Percentiles rank a stretch among this genome's conserved stretches.
phyloP scores from a whole-genome alignment of 306 rosid species.

The Aeschynomene evenia region DNA sequence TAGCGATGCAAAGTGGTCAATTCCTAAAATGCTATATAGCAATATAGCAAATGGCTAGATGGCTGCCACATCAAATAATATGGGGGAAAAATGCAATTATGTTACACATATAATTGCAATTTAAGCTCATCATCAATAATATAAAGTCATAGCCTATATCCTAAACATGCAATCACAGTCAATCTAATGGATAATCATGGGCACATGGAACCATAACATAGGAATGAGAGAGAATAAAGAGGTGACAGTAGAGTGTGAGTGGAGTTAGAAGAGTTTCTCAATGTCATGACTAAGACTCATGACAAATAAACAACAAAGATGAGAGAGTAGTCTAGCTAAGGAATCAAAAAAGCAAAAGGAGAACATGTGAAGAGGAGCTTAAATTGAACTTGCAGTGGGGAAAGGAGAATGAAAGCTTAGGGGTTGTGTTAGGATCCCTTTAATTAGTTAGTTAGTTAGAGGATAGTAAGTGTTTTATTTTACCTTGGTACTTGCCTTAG shows the following conservation, averaged over 20 bases:
- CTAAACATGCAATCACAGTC: background rate
- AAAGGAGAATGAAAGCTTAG: too few relatives aligned
- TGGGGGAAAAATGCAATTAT: too few relatives aligned
- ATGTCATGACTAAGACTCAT: background rate
- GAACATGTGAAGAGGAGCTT: background rate
- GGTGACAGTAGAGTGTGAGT: background rate
- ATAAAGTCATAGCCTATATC: background rate
- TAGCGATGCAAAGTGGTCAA: background rate
- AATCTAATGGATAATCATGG: background rate
- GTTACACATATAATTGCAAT: background rate
- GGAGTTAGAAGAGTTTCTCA: background rate
- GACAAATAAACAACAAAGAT: background rate
- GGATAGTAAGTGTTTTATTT: too few relatives aligned
- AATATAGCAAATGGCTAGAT: too few relatives aligned
- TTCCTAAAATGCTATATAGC: background rate
- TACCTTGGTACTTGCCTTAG: too few relatives aligned
- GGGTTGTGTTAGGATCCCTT: too few relatives aligned
- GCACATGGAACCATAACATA: background rate
- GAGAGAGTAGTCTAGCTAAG: background rate
- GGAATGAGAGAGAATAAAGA: background rate
- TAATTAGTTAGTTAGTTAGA: too few relatives aligned
- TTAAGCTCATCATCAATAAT: background rate
- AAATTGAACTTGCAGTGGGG: too few relatives aligned
- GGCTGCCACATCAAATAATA: too few relatives aligned
- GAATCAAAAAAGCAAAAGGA: too few relatives aligned